A percentile compares a stretch with the other conserved stretches of the same genome.
phyloP scores from a whole-genome alignment of 164 flowering plant genomes.

The Magnolia changhungtana region DNA sequence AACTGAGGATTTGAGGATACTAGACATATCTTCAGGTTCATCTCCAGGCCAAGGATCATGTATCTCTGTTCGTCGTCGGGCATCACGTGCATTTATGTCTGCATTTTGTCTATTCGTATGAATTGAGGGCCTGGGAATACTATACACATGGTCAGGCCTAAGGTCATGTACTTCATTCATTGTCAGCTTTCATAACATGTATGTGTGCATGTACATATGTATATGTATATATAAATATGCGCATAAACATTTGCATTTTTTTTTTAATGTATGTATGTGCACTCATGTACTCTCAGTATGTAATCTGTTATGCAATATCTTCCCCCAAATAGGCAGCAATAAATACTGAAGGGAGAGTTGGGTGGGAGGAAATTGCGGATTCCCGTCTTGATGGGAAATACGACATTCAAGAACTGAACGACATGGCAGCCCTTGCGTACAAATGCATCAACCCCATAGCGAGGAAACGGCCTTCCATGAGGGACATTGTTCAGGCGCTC shows the following conservation, averaged over 20 bases:
- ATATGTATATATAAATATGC: neutral
- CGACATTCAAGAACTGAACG: constrained; percentile 63
- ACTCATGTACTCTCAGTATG: neutral
- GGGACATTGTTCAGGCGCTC: constrained; percentile 77
- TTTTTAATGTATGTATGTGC: neutral
- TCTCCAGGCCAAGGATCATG: neutral
- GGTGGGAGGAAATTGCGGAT: constrained; percentile 96
- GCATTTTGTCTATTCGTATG: no score
- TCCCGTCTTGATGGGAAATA: constrained; percentile 67
- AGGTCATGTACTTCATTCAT: neutral
- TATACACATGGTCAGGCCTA: neutral
- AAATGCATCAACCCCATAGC: constrained; percentile 65
- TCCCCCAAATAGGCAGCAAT: constrained; percentile 67
- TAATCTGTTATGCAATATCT: neutral
- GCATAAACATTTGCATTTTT: neutral
- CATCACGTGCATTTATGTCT: no score
- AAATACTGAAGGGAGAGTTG: constrained; percentile 64
- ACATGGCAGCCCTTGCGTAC: constrained; percentile 73
- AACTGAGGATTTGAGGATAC: neutral
- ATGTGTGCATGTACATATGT: neutral
- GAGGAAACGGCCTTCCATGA: constrained; percentile 77
- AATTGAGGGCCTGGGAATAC: neutral
- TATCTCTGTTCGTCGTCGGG: no score
- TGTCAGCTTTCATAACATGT: no score
- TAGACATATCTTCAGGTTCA: neutral